Evolutionary conservation across 148 eudicot species (phyloP), one percentile per base, ranked within the genome.

Genomic region (Fagopyrum tataricum): DNA sequence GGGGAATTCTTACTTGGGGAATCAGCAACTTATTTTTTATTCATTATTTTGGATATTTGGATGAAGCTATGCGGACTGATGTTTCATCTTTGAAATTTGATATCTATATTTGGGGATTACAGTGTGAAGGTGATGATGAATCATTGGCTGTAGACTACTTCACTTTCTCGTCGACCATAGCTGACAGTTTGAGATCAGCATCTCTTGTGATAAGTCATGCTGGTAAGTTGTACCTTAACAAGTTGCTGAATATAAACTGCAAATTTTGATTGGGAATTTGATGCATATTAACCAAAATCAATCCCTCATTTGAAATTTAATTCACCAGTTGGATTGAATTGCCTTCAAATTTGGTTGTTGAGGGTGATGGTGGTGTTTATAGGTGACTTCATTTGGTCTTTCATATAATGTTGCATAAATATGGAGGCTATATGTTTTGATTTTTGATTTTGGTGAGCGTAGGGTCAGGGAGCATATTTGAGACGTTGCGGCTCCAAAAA

Each of bases 161-260:
- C 49, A 46, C 49, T 4, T 46, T 46, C 49, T 46, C 49, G 11
- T 46, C 49, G 14, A 91, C 89, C 80, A 91, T 91, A 71, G 96
- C 96, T 12, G 91, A 94, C 71, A 81, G 76, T 70, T 77, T 94
- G 78, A 85, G 75, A 81, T 88, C 97, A 71, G 96, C 97, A 47
- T 91, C 97, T 80, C 91, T 94, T 71, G 98, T 94, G 51, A 91
- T 94, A 79, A 94, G 98, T 75, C 96, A 94, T 82, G 98, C 98
- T 83, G 98, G 97, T 90, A 81, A 71, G 51, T 7, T 37, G 13
- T 6, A 77, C 26, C 37, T 31, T 31, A 31, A 12, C 31, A 55
- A 55, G 21, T 55, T 55, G 26, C 61, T 26, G 18, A 18, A n/a
- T 20, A 17, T 55, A 20, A 20, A 21, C 21, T 53, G 23, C 10